Evolutionary conservation across 2,329 filamentous ascomycete species (phyloP).

Genomic region (Magnaporthiopsis poae): DNA sequence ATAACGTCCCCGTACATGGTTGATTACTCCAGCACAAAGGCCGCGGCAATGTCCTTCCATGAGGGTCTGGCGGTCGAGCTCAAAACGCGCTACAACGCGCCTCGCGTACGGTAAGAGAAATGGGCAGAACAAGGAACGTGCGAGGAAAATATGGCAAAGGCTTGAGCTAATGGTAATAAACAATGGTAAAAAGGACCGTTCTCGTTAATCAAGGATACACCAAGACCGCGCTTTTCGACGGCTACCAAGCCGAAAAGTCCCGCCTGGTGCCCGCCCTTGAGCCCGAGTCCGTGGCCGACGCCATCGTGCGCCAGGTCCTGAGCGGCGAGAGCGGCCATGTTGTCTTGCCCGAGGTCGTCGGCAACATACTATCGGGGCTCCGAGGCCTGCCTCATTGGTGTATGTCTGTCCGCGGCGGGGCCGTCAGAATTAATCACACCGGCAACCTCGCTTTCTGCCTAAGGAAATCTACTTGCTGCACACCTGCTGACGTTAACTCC

Average conservation of each 20-base stretch:
- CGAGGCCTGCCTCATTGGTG: conserved; percentile 36
- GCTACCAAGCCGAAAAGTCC: conserved; percentile 39
- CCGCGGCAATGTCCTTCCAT: conserved; percentile 57
- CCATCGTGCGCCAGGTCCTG: conserved; percentile 50
- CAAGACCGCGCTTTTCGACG: conserved; percentile 50
- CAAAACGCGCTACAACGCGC: conserved; percentile 49
- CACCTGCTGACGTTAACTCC: neutral
- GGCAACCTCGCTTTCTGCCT: no score
- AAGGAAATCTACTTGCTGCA: neutral
- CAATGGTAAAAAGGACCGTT: conserved; percentile 34
- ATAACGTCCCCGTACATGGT: conserved; percentile 52
- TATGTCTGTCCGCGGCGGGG: neutral
- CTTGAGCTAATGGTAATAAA: no score
- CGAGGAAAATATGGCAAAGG: no score
- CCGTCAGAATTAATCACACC: no score
- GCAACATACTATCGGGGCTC: conserved; percentile 30
- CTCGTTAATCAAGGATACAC: conserved; percentile 55
- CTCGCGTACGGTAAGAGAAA: conserved; percentile 37
- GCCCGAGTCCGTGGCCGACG: conserved; percentile 55
- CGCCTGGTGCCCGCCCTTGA: conserved; percentile 46
- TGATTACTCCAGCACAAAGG: conserved; percentile 59
- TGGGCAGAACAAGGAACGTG: no score
- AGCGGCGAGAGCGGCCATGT: conserved; percentile 48
- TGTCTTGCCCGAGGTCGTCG: conserved; percentile 37
- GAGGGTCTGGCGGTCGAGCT: conserved; percentile 54